phyloP scores from a whole-genome alignment of 2,329 filamentous ascomycete species.

The Talaromyces marneffei region DNA sequence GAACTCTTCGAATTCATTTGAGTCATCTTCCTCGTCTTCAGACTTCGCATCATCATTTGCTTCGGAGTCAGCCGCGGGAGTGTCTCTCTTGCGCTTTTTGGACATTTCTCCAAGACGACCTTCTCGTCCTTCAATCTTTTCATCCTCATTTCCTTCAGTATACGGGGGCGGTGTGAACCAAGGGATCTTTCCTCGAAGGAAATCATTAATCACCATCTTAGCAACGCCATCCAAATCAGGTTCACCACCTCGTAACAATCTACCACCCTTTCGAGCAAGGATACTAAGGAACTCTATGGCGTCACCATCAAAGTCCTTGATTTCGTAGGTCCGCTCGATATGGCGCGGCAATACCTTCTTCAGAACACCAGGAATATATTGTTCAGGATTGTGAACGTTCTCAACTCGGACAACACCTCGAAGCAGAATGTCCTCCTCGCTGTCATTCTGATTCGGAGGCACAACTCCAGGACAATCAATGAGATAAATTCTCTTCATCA shows the following conservation, averaged over 20 bases:
- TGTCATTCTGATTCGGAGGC: slow-evolving; percentile 77
- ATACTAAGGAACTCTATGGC: slow-evolving; percentile 79
- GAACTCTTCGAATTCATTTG: slow-evolving; percentile 12
- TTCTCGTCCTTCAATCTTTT: slow-evolving; percentile 61
- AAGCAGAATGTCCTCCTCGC: slow-evolving; percentile 79
- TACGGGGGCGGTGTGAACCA: slow-evolving; percentile 85
- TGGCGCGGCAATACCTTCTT: slow-evolving; percentile 76
- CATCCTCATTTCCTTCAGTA: slow-evolving; percentile 45
- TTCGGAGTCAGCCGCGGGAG: slow-evolving; percentile 34
- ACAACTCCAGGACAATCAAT: slow-evolving; percentile 98
- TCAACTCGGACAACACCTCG: slow-evolving; percentile 90
- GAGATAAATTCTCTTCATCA: slow-evolving; percentile 91
- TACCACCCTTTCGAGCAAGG: slow-evolving; percentile 78
- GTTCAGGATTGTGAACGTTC: slow-evolving; percentile 92
- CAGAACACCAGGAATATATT: slow-evolving; percentile 84
- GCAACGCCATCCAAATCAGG: slow-evolving; percentile 91
- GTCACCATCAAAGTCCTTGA: slow-evolving; percentile 59
- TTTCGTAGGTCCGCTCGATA: slow-evolving; percentile 85
- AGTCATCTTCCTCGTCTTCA: slow-evolving; percentile 21
- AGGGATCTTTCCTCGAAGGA: slow-evolving; percentile 87
- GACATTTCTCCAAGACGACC: slow-evolving; percentile 79
- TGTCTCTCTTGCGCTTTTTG: slow-evolving; percentile 68
- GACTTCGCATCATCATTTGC: slow-evolving; percentile 31
- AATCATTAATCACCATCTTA: slow-evolving; percentile 96
- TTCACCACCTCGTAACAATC: slow-evolving; percentile 86